Conservation (phyloP, 225 moss, liverwort and hornwort genomes). For the Lunularia cruciata region DNA sequence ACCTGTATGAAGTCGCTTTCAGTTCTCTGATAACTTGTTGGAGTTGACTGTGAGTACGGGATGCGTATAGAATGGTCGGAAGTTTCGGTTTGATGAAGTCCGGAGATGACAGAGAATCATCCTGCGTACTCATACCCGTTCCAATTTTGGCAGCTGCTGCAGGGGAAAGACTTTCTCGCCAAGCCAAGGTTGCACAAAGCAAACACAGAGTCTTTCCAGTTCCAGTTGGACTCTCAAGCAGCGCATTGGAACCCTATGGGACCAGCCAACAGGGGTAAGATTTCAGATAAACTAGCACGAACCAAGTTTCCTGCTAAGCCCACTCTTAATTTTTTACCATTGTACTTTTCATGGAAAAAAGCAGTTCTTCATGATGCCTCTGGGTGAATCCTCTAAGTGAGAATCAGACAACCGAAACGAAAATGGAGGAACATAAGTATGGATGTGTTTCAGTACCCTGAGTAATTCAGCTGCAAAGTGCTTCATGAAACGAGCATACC, state of each 20-base stretch:
- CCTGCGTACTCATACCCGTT: constrained; percentile 35
- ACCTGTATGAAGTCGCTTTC: constrained; percentile 88
- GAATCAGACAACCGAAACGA: too few relatives aligned
- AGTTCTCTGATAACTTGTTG: constrained; percentile 98
- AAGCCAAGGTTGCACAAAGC: constrained; percentile 94
- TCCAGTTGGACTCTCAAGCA: constrained; percentile 97
- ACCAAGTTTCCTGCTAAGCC: not conserved
- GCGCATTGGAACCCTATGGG: constrained; percentile 87
- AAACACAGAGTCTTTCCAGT: constrained; percentile 96
- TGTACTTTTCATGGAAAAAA: too few relatives aligned
- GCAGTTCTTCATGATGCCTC: too few relatives aligned
- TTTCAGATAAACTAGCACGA: not conserved
- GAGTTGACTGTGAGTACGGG: constrained; percentile 95
- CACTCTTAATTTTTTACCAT: too few relatives aligned
- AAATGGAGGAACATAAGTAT: too few relatives aligned
- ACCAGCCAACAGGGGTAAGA: not conserved
- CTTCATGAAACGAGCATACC: constrained; percentile 37
- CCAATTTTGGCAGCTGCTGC: constrained; percentile 20
- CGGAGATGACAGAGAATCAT: constrained; percentile 36
- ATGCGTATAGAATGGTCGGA: constrained; percentile 88
- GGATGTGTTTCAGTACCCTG: not conserved
- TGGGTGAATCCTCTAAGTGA: too few relatives aligned
- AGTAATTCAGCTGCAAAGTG: not conserved
- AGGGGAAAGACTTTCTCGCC: constrained; percentile 76
- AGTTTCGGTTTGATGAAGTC: constrained; percentile 46